Conservation (phyloP, 106 monocot species). For the Chionographis japonica region DNA sequence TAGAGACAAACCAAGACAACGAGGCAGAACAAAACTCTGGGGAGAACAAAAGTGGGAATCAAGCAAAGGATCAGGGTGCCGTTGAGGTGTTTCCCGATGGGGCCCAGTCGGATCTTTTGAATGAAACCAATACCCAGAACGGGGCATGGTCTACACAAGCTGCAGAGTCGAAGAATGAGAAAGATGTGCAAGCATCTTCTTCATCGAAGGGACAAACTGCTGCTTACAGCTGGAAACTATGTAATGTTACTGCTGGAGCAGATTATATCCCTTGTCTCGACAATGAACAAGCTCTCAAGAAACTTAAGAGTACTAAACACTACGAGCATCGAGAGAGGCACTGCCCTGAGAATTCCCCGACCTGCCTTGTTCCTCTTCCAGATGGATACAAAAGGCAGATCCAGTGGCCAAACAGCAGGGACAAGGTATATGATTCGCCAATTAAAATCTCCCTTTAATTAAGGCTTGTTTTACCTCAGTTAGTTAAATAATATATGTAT, state of each 20-base stretch:
- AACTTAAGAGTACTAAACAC: conserved; percentile 63
- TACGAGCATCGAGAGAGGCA: conserved; percentile 90
- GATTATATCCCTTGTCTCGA: conserved; percentile 95
- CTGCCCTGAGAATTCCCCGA: conserved; percentile 66
- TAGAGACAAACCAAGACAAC: conserved; percentile 22
- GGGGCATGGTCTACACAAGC: conserved; percentile 70
- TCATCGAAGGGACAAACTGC: conserved; percentile 21
- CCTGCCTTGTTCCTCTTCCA: conserved; percentile 85
- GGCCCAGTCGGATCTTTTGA: conserved; percentile 70
- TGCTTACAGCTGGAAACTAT: conserved; percentile 63
- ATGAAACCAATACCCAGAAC: conserved; percentile 50
- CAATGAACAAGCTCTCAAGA: conserved; percentile 58
- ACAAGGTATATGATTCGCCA: conserved; percentile 49
- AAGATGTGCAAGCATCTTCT: conserved; percentile 41
- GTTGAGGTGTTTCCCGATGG: conserved; percentile 56
- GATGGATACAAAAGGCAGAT: conserved; percentile 66
- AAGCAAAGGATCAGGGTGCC: conserved; percentile 20
- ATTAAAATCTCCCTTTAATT: neutral
- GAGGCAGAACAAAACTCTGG: conserved; percentile 18
- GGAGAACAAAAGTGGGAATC: conserved; percentile 14
- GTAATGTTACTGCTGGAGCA: conserved; percentile 55
- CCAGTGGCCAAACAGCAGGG: conserved; percentile 78
- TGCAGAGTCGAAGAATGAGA: conserved; percentile 70
- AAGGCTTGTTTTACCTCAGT: neutral
- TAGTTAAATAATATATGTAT: neutral